Evolutionary conservation across 495 filamentous ascomycete genomes (phyloP), one percentile per base, ranked within the genome.

Genomic region (Penicillium salamii): DNA sequence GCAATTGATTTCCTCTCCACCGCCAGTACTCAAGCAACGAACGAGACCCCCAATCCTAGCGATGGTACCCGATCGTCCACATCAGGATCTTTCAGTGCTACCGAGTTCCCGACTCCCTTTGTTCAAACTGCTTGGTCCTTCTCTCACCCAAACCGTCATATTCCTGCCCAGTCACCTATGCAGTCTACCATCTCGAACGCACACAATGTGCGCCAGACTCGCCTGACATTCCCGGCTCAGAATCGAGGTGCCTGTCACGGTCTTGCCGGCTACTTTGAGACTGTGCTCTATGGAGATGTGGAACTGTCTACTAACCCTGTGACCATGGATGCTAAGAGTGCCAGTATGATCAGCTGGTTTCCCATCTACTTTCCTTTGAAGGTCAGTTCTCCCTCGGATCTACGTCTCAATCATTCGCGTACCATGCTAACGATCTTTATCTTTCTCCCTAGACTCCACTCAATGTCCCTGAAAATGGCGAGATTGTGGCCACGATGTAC

Each of bases 321-420:
- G 45, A 91, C 84, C 33, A 97, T 97, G 74, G 88, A 91, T 40
- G 75, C 74, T 42, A 97, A 97, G 79, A 96, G 90, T 70, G 84
- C 86, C 57, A 87, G 90, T 54, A 97, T 97, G 93, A 93, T 96
- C 48, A 92, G 88, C 57, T 99, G 93, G 93, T 99, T 99, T 67
- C 93, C 93, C 7, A 97, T 97, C 11, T 97, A 88, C 72, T 99
- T 99, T 59, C 93, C 93, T 6, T 65, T 99, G 8, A 96, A 96
- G 84, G 92, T 95, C 78, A 52, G 73, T 28, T 32, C 23, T 13
- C 14, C 1, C 12, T 7, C 12, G 17, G 7, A 11, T 9, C 12
- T 46, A 7, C 28, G 1, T 42, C 47, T 2, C 39, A 31, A 50
- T 31, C 39, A 31, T 49, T 31, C 8, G 28, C n/a, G 31, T 42